phyloP scores from a whole-genome alignment of 2,329 filamentous ascomycete genomes.

The Beauveria sp. region DNA sequence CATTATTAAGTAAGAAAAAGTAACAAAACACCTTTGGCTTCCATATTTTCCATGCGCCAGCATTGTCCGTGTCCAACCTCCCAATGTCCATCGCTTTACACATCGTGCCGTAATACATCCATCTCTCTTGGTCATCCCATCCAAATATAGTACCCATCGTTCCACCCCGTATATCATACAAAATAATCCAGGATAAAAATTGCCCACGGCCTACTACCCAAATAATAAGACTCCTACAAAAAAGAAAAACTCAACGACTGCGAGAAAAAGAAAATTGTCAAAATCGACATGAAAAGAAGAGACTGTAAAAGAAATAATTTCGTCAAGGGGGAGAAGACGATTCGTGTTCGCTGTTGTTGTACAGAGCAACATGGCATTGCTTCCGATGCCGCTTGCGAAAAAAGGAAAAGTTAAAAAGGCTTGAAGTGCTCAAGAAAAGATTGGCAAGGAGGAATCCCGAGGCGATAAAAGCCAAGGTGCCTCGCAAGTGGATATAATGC shows the following conservation, averaged over 20 bases:
- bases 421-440: neutral
- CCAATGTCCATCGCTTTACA: neutral
- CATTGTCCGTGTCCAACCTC: neutral
- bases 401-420: neutral
- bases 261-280: neutral
- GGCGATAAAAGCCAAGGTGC: neutral
- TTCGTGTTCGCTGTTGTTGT: constrained; percentile 3
- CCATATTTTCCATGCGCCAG: neutral
- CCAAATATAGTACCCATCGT: neutral
- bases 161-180: neutral
- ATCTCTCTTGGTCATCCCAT: neutral
- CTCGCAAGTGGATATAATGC: neutral
- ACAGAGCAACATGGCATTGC: neutral
- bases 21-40: neutral
- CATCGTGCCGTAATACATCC: neutral
- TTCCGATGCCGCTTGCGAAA: neutral
- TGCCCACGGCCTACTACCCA: neutral
- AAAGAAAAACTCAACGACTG: neutral
- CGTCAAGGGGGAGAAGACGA: too few relatives aligned
- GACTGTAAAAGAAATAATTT: neutral
- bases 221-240: neutral
- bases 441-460: neutral
- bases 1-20: neutral
- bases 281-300: neutral
- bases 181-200: neutral